A percentile compares a stretch with the other conserved stretches of the same genome.
Conservation (phyloP, 768 basidiomycete species). For the Rhodotorula taiwanensis region DNA sequence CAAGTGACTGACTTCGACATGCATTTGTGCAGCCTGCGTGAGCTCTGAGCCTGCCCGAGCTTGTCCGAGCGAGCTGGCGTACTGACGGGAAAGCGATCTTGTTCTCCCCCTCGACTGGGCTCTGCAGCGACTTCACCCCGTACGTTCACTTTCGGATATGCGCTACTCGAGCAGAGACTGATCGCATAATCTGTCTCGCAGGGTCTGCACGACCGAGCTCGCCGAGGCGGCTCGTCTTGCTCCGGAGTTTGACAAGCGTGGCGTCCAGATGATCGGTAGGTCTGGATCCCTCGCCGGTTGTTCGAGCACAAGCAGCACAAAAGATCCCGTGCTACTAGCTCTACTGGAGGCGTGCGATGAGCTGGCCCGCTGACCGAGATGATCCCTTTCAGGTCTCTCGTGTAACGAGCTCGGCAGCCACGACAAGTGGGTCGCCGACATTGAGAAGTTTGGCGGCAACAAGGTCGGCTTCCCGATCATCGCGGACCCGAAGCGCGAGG, state of each 20-base stretch:
- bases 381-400: conserved; percentile 53
- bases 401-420: conserved; percentile 84
- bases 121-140: conserved; percentile 4
- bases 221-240: conserved; percentile 77
- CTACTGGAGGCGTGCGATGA: not conserved
- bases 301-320: no score
- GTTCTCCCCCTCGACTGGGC: conserved; percentile 22
- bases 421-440: conserved; percentile 45
- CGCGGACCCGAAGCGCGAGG: conserved; percentile 65
- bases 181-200: not conserved
- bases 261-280: conserved; percentile 75
- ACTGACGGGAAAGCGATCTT: no score
- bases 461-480: conserved; percentile 91
- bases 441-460: conserved; percentile 60
- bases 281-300: not conserved
- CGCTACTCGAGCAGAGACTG: no score
- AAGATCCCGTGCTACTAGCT: no score
- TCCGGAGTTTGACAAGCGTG: conserved; percentile 73
- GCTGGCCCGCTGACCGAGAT: not conserved
- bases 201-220: conserved; percentile 77
- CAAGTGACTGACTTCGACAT: not conserved
- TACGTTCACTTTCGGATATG: conserved; percentile 51
- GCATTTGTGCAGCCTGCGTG: not conserved
- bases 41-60: no score
- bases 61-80: no score